phyloP scores from a whole-genome alignment of 2,329 filamentous ascomycete genomes.

The Cytospora piceae region DNA sequence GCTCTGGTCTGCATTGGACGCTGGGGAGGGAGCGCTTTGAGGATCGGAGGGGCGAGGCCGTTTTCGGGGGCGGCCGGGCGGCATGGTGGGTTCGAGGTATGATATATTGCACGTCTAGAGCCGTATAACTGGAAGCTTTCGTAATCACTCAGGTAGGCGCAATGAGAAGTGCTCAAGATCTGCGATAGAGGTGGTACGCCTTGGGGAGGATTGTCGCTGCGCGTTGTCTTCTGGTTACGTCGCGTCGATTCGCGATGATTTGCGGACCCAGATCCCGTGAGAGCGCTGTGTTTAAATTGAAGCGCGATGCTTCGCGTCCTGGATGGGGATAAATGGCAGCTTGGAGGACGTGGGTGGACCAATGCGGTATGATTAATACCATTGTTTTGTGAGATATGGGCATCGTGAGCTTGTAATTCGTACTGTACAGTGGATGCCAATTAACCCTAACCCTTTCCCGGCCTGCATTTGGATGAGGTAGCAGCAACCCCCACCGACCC shows the following conservation, averaged over 20 bases:
- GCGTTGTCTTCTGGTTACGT: constrained; percentile 5
- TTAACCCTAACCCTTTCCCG: constrained; percentile 20
- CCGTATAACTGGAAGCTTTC: neutral
- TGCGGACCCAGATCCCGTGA: neutral
- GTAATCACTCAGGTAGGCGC: neutral
- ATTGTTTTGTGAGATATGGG: too few species aligned
- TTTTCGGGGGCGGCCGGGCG: constrained; percentile 19
- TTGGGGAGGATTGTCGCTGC: neutral
- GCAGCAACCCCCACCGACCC: constrained; percentile 2
- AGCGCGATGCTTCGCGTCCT: neutral
- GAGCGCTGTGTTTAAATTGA: too few species aligned
- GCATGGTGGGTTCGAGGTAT: neutral
- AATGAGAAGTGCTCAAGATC: neutral
- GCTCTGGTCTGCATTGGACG: neutral
- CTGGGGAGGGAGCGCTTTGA: neutral
- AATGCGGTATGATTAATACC: neutral
- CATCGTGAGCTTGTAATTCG: too few species aligned
- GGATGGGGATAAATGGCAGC: too few species aligned
- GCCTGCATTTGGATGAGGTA: neutral
- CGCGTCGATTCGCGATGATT: neutral
- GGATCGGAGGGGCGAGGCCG: constrained; percentile 12
- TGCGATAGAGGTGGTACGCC: neutral
- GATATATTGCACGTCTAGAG: neutral
- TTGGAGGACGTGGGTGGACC: neutral
- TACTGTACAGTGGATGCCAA: too few species aligned